Evolutionary conservation across 2,329 filamentous ascomycete species (phyloP), one percentile per base, ranked within the genome.

Genomic region (Chaetomium strumarium): DNA sequence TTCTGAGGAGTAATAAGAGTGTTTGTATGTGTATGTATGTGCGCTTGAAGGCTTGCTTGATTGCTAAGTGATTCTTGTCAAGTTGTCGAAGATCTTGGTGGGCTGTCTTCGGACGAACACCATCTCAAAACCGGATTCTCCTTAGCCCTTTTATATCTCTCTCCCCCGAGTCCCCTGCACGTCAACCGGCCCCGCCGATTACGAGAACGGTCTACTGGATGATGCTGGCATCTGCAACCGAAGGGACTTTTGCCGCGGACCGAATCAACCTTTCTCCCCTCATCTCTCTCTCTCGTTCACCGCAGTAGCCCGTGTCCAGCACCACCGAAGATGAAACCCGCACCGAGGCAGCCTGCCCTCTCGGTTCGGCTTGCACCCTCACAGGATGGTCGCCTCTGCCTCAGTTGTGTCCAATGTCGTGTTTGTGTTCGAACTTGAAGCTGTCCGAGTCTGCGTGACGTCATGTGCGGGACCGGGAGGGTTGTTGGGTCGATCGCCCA

Each of bases 291-390:
- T n/a, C n/a, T n/a, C 12, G 20, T 14, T 17, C 29, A 43, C 41
- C 31, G 14, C 41, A 17, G 24, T n/a, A n/a, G n/a, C n/a, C 29
- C 12, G 14, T 33, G 14, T 31, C 29, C 24, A 33, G 24, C 29
- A 3, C 10, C 41, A 48, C 38, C 46, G 34, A 48, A 48, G 37
- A 14, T 48, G 46, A 49, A 43, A 42, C 47, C 33, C n/a, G 24
- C 43, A n/a, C n/a, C n/a, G 20, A 20, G 29, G n/a, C 13, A 7
- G 12, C 16, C 43, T n/a, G 20, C n/a, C 19, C 13, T 13, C 13
- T 13, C 11, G 37, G 9, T 12, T 31, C 14, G 7, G 6, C 19
- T 14, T 17, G 38, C 39, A 41, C 39, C 10, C 12, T 10, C n/a
- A n/a, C n/a, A n/a, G 13, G 11, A 34, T 7, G 11, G 33, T 14